Percentiles rank a stretch among this genome's conserved stretches.
These are phyloP conservation scores for Hygrophorus russula DNA, from an alignment of 768 basidiomycete species.

Conservation along the genomic window DNA sequence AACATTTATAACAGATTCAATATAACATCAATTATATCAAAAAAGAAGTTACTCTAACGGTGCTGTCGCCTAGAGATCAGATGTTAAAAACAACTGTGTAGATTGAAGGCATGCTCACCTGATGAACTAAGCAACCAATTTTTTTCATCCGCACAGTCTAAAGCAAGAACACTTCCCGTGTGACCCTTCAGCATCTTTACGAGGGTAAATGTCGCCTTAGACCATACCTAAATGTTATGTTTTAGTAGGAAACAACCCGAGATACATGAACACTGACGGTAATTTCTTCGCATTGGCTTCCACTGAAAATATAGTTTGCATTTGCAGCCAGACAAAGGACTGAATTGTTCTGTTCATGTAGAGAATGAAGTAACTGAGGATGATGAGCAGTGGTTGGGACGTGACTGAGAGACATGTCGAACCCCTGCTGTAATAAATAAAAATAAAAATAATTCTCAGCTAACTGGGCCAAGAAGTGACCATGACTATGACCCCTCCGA, in stretches of 20 bases:
- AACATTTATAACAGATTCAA: slow-evolving; percentile 27
- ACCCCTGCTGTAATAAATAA: too few species aligned
- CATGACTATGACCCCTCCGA: slow-evolving; percentile 25
- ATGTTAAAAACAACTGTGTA: neutral
- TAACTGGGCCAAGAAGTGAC: too few species aligned
- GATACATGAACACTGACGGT: slow-evolving; percentile 33
- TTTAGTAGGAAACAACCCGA: neutral
- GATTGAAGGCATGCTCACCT: slow-evolving; percentile 30
- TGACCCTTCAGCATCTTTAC: slow-evolving; percentile 68
- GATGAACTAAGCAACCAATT: slow-evolving; percentile 88
- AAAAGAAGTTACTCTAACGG: slow-evolving; percentile 52
- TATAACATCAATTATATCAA: neutral
- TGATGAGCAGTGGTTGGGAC: slow-evolving; percentile 28
- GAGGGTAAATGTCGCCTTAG: slow-evolving; percentile 57
- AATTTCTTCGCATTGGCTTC: slow-evolving; percentile 70
- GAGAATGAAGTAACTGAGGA: slow-evolving; percentile 52
- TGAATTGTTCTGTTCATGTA: slow-evolving; percentile 60
- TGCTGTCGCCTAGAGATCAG: slow-evolving; percentile 62
- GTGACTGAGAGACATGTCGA: slow-evolving; percentile 26
- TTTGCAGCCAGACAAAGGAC: slow-evolving; percentile 70
- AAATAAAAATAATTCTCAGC: neutral
- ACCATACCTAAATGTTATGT: slow-evolving; percentile 60
- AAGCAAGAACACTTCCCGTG: slow-evolving; percentile 70
- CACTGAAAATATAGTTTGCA: slow-evolving; percentile 66
- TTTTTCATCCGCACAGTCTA: slow-evolving; percentile 66